Conservation (phyloP, 345 rosid species). For the Salix exigua region DNA sequence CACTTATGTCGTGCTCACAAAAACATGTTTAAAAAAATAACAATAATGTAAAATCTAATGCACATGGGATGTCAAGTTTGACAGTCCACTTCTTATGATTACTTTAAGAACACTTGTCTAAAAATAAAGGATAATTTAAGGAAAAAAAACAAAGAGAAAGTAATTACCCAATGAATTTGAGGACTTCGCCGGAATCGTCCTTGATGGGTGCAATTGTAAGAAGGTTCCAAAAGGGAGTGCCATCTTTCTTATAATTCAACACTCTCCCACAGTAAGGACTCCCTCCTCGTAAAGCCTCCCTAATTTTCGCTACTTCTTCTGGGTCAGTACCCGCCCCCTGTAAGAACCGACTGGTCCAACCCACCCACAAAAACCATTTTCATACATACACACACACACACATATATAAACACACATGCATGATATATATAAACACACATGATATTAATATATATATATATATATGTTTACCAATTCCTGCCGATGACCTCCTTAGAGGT, state of each 20-base stretch:
- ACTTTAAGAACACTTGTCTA: too few relatives aligned
- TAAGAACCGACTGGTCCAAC: conserved; percentile 62
- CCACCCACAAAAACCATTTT: not conserved
- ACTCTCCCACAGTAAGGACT: conserved; percentile 76
- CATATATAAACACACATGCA: too few relatives aligned
- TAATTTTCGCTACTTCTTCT: conserved; percentile 68
- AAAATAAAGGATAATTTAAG: not conserved
- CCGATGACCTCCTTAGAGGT: conserved; percentile 89
- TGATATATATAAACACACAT: too few relatives aligned
- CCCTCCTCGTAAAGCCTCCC: conserved; percentile 60
- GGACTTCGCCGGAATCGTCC: conserved; percentile 75
- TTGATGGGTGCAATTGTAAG: conserved; percentile 91
- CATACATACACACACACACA: too few relatives aligned
- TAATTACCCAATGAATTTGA: conserved; percentile 91
- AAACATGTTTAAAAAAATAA: too few relatives aligned
- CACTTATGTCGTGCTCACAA: not conserved
- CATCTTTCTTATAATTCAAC: conserved; percentile 91
- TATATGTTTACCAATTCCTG: conserved; percentile 66
- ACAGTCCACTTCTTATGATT: too few relatives aligned
- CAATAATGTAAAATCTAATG: too few relatives aligned
- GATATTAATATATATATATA: too few relatives aligned
- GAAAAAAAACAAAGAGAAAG: not conserved
- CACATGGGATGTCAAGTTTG: too few relatives aligned
- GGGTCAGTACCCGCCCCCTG: conserved; percentile 95
- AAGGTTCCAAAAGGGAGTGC: conserved; percentile 91